These are phyloP conservation scores for Pseudohalonectria lignicola DNA, from an alignment of 2,329 filamentous ascomycete species.

Conservation along the genomic window DNA sequence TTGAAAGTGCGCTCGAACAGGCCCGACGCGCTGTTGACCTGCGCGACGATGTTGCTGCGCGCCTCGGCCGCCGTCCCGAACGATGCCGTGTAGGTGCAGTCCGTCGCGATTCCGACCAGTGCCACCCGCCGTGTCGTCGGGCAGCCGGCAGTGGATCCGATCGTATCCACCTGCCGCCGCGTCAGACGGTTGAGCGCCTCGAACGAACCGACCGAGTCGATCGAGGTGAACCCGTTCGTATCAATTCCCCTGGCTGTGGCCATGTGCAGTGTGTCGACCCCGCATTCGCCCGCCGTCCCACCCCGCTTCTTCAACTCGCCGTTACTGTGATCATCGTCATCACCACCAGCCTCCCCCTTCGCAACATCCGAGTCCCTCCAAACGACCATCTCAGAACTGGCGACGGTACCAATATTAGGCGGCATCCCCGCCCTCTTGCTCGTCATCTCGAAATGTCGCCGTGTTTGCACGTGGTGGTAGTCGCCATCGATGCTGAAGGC, in stretches of 20 bases:
- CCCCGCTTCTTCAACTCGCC: constrained; percentile 24
- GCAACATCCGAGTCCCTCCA: constrained; percentile 83
- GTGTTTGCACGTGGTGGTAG: constrained; percentile 78
- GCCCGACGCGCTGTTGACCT: constrained; percentile 78
- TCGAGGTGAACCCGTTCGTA: constrained; percentile 41
- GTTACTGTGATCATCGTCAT: constrained; percentile 43
- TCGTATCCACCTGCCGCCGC: constrained; percentile 50
- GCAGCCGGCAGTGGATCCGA: constrained; percentile 77
- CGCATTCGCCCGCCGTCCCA: constrained; percentile 14
- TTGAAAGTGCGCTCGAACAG: constrained; percentile 90
- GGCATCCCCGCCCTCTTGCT: constrained; percentile 62
- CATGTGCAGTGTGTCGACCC: constrained; percentile 26
- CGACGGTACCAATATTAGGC: constrained; percentile 32
- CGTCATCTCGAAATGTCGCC: no score
- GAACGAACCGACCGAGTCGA: constrained; percentile 22
- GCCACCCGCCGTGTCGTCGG: constrained; percentile 82
- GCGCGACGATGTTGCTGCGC: constrained; percentile 63
- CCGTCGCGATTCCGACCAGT: constrained; percentile 80
- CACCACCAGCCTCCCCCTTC: constrained; percentile 46
- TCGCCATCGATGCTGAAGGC: constrained; percentile 72
- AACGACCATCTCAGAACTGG: constrained; percentile 84
- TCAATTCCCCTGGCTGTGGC: no score
- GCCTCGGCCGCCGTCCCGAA: constrained; percentile 59
- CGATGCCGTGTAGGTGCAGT: constrained; percentile 72
- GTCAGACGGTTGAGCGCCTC: constrained; percentile 2